Evolutionary conservation across 2,329 filamentous ascomycete species (phyloP).

Genomic region (Colletotrichum sublineola): DNA sequence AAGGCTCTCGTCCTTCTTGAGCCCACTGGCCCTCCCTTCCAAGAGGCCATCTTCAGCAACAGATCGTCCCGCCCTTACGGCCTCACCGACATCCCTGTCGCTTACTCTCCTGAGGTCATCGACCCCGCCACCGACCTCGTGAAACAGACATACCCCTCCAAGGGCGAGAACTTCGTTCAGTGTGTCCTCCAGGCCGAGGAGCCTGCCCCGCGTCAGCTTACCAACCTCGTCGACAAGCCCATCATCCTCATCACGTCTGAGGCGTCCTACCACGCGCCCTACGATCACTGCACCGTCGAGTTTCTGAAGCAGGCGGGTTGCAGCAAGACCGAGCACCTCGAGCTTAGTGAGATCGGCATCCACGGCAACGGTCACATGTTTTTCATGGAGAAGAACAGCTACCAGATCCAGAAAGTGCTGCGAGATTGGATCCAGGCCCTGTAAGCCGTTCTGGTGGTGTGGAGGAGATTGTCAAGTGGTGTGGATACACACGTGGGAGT

Average conservation of each 20-base stretch:
- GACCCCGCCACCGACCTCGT: conserved; percentile 53
- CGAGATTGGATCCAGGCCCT: conserved; percentile 45
- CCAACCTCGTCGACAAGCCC: conserved; percentile 52
- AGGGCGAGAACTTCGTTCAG: conserved; percentile 43
- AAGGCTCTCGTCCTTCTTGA: conserved; percentile 60
- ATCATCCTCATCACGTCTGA: conserved; percentile 57
- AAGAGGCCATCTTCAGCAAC: conserved; percentile 55
- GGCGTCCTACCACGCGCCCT: conserved; percentile 60
- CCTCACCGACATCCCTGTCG: conserved; percentile 62
- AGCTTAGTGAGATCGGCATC: conserved; percentile 55
- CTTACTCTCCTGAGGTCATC: conserved; percentile 59
- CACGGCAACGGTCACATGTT: conserved; percentile 63
- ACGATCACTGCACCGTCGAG: conserved; percentile 58
- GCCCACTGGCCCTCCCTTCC: conserved; percentile 62
- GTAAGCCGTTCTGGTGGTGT: conserved; percentile 12
- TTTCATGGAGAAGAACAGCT: conserved; percentile 63
- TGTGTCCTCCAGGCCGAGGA: conserved; percentile 54
- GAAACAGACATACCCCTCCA: conserved; percentile 47
- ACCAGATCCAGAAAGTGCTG: conserved; percentile 50
- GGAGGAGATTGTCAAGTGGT: not conserved
- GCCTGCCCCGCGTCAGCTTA: conserved; percentile 52
- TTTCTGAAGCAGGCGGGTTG: conserved; percentile 60
- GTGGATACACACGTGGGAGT: conserved; percentile 11
- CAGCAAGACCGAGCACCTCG: conserved; percentile 50
- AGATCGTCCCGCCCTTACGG: conserved; percentile 57